Base-by-base conservation (phyloP, 192 early-diverging fungal species). In the Gaertneriomyces sp. region DNA sequence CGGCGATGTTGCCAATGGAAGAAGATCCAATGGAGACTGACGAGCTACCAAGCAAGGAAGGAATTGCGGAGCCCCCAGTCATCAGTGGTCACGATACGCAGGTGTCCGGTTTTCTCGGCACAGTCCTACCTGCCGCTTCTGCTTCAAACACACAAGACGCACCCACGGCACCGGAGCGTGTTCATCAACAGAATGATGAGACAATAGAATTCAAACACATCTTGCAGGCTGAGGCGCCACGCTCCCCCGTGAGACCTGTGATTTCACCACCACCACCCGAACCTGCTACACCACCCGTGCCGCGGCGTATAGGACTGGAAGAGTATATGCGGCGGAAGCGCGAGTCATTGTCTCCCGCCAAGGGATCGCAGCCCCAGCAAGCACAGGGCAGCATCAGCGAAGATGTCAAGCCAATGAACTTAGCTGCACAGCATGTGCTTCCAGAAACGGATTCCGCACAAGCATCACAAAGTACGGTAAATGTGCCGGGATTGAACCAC, bases 301-400 rank as follows among this genome's bases (percentile, higher is more conserved):
- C 66, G 39, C 56, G 66, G 19, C 56, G 58, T 11, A 68, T 68
- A 12, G 66, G 66, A 7, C 53, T 68, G 7, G 52, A 68, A 42
- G 66, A 68, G 52, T 68, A 68, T 51, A 16, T 60, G 25, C 42
- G 55, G 39, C n/a, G 51, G 25, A 68, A 68, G 57, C 46, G 38
- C 20, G 33, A 60, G 40, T 33, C 25, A 33, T 38, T 49, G 20
- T 49, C 61, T 9, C 10, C 61, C 16, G 50, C 17, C 12, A 63
- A 63, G 45, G 45, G 44, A n/a, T 1, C 9, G 12, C 47, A 49
- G 14, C 14, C 12, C 2, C 14, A 12, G 47, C 47, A 49, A 17
- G 1, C 47, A n/a, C 0, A 49, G 47, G 14, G 47, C 14, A 49
- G 16, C 16, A 2, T 49, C 8, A 42, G 39, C 25, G 56, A 58